Evolutionary conservation across 2,329 filamentous ascomycete species (phyloP).

Genomic region (Chaetomium sp.): DNA sequence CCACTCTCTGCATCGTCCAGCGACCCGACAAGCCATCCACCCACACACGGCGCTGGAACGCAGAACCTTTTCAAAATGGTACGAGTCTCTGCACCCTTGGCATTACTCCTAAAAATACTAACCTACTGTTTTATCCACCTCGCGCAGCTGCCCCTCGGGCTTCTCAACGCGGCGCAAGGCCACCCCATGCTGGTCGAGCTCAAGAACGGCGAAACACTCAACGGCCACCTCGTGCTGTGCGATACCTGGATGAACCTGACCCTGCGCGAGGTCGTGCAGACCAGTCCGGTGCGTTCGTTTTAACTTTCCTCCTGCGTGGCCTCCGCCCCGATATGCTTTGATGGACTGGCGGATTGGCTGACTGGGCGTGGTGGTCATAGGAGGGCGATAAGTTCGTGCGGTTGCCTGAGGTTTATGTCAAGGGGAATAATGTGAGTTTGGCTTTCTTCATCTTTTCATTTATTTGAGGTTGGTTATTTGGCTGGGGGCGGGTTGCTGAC

Average conservation of each 20-base stretch:
- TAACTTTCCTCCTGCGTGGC: neutral
- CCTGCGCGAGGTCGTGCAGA: slow-evolving; percentile 95
- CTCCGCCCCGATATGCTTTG: neutral
- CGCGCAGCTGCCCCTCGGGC: slow-evolving; percentile 68
- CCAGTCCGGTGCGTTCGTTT: slow-evolving; percentile 67
- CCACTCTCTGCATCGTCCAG: slow-evolving; percentile 8
- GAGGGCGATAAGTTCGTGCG: slow-evolving; percentile 94
- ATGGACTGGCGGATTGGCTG: neutral
- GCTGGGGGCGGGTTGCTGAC: slow-evolving; percentile 30
- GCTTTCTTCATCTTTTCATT: no score
- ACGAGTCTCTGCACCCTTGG: neutral
- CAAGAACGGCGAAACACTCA: slow-evolving; percentile 96
- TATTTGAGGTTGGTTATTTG: no score
- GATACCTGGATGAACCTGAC: slow-evolving; percentile 99
- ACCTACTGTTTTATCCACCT: neutral
- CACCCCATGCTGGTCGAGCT: slow-evolving; percentile 97
- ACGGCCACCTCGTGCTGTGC: slow-evolving; percentile 93
- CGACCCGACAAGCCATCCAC: slow-evolving; percentile 5
- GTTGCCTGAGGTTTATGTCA: slow-evolving; percentile 91
- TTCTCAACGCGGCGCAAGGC: slow-evolving; percentile 93
- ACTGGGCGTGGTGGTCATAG: slow-evolving; percentile 42
- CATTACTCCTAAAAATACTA: neutral
- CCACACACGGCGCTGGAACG: slow-evolving; percentile 8
- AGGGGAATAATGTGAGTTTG: slow-evolving; percentile 89
- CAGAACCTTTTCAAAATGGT: slow-evolving; percentile 18